These are phyloP conservation scores for Haplosporangium sp. DNA, from an alignment of 371 early-diverging fungal species.

Conservation along the genomic window DNA sequence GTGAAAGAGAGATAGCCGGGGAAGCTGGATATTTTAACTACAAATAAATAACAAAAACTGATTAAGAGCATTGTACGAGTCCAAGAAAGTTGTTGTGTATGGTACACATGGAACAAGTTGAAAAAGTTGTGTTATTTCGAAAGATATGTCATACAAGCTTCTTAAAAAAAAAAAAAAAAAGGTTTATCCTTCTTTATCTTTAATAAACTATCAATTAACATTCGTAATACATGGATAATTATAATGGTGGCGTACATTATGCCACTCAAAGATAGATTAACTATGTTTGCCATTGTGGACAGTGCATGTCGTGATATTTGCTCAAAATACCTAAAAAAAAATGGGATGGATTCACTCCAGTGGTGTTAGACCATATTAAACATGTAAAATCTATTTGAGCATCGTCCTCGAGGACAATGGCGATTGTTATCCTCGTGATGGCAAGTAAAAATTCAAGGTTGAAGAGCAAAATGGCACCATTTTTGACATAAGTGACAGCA, in stretches of 20 bases:
- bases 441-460: not conserved
- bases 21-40: too few species aligned
- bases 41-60: too few species aligned
- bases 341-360: not conserved
- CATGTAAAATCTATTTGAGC: too few species aligned
- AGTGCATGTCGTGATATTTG: constrained; percentile 19
- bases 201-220: too few species aligned
- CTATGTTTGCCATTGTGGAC: not conserved
- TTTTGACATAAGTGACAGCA: constrained; percentile 16
- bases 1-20: not conserved
- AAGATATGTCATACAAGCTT: too few species aligned
- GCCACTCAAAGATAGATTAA: too few species aligned
- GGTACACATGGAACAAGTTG: not conserved
- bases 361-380: too few species aligned
- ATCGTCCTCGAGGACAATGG: not conserved
- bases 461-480: constrained; percentile 15
- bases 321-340: constrained; percentile 2
- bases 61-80: not conserved
- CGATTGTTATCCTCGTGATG: too few species aligned
- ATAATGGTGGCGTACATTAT: too few species aligned
- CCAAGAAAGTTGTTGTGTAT: not conserved
- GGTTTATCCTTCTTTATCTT: too few species aligned
- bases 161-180: not conserved
- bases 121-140: too few species aligned
- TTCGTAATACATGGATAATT: too few species aligned